Percentiles rank a stretch among this genome's conserved stretches.
Conservation (phyloP, 1,284 basidiomycete genomes). For the Acaromyces ingoldii region DNA sequence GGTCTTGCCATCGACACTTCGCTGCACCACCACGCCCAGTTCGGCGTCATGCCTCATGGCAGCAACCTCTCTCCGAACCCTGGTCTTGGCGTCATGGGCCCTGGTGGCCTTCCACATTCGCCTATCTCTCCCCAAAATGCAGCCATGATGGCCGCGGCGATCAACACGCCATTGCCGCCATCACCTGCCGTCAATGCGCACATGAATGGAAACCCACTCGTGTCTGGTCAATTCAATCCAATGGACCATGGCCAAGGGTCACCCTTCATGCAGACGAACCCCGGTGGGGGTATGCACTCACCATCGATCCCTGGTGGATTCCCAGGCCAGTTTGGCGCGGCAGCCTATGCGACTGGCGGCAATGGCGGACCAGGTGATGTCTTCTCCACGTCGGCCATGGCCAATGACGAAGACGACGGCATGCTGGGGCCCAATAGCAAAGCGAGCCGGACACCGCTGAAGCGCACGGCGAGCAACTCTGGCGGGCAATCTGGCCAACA, state of each 20-base stretch:
- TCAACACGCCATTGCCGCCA: slow-evolving; percentile 40
- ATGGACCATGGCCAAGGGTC: slow-evolving; percentile 15
- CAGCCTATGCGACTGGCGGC: neutral
- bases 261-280: slow-evolving; percentile 10
- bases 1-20: slow-evolving; percentile 28
- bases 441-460: slow-evolving; percentile 34
- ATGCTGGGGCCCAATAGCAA: slow-evolving; percentile 23
- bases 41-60: no score
- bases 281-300: slow-evolving; percentile 13
- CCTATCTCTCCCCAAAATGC: slow-evolving; percentile 16
- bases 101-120: slow-evolving; percentile 27
- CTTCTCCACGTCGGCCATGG: neutral
- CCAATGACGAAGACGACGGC: slow-evolving; percentile 4
- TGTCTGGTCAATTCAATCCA: slow-evolving; percentile 14
- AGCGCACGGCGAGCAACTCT: slow-evolving; percentile 32
- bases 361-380: neutral
- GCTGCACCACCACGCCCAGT: slow-evolving; percentile 6
- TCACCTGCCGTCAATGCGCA: slow-evolving; percentile 20
- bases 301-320: slow-evolving; percentile 9
- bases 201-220: slow-evolving; percentile 4
- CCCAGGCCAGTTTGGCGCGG: slow-evolving; percentile 13
- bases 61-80: no score
- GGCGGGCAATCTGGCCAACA: slow-evolving; percentile 9
- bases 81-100: slow-evolving; percentile 27
- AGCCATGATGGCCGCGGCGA: slow-evolving; percentile 23